Evolutionary conservation across 257 asterid genomes (phyloP).

Genomic region (Ballota nigra): DNA sequence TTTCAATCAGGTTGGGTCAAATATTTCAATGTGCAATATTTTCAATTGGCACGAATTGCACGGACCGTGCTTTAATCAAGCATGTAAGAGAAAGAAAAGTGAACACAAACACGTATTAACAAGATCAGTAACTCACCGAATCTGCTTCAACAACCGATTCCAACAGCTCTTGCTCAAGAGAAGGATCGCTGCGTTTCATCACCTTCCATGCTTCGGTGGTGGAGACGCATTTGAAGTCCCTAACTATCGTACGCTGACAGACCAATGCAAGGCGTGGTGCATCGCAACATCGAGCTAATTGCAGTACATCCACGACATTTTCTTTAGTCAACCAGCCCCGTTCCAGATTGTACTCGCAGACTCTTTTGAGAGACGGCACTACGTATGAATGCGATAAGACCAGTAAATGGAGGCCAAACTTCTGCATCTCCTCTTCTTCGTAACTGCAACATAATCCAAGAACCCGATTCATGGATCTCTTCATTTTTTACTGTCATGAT

Average conservation of each 20-base stretch:
- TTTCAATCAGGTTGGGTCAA: too few species aligned
- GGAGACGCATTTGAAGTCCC: slow-evolving; percentile 67
- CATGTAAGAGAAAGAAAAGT: too few species aligned
- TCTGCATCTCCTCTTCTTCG: slow-evolving; percentile 65
- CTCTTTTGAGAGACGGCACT: slow-evolving; percentile 62
- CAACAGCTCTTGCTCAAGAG: slow-evolving; percentile 80
- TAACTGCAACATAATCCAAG: slow-evolving; percentile 49
- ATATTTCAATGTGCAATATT: too few species aligned
- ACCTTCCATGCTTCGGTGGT: slow-evolving; percentile 88
- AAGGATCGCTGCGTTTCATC: slow-evolving; percentile 65
- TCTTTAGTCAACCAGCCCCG: slow-evolving; percentile 58
- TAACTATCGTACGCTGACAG: slow-evolving; percentile 54
- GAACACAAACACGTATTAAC: neutral
- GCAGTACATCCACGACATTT: slow-evolving; percentile 73
- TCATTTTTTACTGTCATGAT: neutral
- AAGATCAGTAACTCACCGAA: slow-evolving; percentile 54
- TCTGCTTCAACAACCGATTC: slow-evolving; percentile 80
- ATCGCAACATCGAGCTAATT: slow-evolving; percentile 69
- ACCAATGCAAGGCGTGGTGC: slow-evolving; percentile 60
- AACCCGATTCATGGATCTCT: neutral
- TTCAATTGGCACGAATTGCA: too few species aligned
- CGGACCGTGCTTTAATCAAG: too few species aligned
- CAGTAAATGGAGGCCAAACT: slow-evolving; percentile 73
- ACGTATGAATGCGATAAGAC: slow-evolving; percentile 69
- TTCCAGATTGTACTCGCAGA: slow-evolving; percentile 54